Percentiles rank a stretch among this genome's conserved stretches.
These are phyloP conservation scores for Neurospora hispaniola DNA, from an alignment of 495 filamentous ascomycete genomes.

Conservation along the genomic window DNA sequence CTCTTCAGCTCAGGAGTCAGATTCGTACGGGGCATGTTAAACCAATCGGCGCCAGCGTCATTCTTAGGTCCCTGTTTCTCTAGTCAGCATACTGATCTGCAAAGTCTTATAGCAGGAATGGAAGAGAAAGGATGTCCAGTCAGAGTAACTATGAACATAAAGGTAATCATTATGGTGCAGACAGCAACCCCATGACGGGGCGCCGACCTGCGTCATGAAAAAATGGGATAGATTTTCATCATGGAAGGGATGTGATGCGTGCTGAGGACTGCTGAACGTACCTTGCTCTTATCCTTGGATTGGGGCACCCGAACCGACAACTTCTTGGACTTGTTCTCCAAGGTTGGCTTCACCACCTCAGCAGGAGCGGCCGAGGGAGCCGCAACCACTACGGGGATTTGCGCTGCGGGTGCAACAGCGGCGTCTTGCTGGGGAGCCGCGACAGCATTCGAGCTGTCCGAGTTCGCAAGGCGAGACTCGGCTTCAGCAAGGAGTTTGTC, in stretches of 20 bases:
- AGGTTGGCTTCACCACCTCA: slow-evolving; percentile 13
- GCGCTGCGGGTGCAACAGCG: slow-evolving; percentile 1
- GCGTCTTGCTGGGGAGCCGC: slow-evolving; percentile 3
- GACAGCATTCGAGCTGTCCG: slow-evolving; percentile 5
- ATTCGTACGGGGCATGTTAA: slow-evolving; percentile 70
- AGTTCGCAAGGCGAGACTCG: slow-evolving; percentile 19
- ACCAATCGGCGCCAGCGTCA: slow-evolving; percentile 62
- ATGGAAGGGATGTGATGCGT: slow-evolving; percentile 9
- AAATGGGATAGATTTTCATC: slow-evolving; percentile 31
- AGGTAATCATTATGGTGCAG: slow-evolving; percentile 51
- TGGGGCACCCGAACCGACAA: slow-evolving; percentile 33
- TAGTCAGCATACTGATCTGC: slow-evolving; percentile 11
- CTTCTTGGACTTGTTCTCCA: slow-evolving; percentile 19
- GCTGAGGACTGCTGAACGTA: slow-evolving; percentile 11
- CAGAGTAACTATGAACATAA: slow-evolving; percentile 99
- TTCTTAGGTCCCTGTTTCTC: slow-evolving; percentile 29
- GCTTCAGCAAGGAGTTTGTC: slow-evolving; percentile 23
- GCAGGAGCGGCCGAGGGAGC: slow-evolving; percentile 8
- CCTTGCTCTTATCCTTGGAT: slow-evolving; percentile 30
- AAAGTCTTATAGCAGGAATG: slow-evolving; percentile 4
- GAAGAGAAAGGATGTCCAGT: slow-evolving; percentile 31
- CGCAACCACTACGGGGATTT: slow-evolving; percentile 4
- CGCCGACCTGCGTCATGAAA: slow-evolving; percentile 33
- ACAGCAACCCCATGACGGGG: slow-evolving; percentile 34
- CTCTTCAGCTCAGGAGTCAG: slow-evolving; percentile 76